Evolutionary conservation across 345 rosid genomes (phyloP).

Genomic region (Citrus hindsii): DNA sequence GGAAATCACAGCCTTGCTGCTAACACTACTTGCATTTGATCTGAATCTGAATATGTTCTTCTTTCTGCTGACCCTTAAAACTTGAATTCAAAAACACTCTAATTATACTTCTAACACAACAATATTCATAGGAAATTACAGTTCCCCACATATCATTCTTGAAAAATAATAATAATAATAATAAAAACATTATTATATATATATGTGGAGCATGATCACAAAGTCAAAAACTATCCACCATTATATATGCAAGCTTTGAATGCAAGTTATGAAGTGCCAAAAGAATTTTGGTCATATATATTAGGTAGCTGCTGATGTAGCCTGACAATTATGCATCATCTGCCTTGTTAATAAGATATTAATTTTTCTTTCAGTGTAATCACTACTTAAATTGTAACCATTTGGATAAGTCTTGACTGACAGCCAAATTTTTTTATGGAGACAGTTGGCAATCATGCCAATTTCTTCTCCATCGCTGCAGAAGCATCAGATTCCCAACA

Average conservation of each 20-base stretch:
- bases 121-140: background rate
- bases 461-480: background rate
- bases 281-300: too few relatives aligned
- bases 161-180: too few relatives aligned
- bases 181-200: too few relatives aligned
- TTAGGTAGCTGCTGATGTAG: background rate
- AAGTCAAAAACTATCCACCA: background rate
- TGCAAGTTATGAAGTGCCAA: background rate
- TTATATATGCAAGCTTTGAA: background rate
- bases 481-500: conserved; percentile 2
- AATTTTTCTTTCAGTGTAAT: background rate
- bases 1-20: background rate
- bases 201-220: background rate
- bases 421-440: conserved; percentile 8
- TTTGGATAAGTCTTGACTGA: background rate
- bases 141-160: background rate
- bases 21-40: background rate
- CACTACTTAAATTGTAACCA: background rate
- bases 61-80: background rate
- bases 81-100: background rate
- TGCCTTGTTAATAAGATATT: background rate
- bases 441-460: conserved; percentile 13
- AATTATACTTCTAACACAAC: too few relatives aligned
- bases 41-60: too few relatives aligned
- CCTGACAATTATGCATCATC: background rate